These are phyloP conservation scores for Zoysia japonica DNA, from an alignment of 176 grass and related monocot species.

Conservation along the genomic window DNA sequence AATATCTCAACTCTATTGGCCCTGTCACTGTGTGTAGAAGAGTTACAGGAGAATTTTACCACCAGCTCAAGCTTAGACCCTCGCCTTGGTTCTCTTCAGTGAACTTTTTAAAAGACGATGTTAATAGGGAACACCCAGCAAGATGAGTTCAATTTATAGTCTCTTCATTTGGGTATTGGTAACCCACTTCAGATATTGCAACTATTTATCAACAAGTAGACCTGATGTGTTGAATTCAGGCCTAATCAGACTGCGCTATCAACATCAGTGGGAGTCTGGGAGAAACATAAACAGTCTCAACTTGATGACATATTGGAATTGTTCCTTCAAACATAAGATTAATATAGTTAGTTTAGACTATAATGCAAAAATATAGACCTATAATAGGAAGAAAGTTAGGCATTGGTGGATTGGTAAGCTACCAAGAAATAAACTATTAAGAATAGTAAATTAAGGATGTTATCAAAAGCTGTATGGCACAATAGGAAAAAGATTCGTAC, in stretches of 20 bases:
- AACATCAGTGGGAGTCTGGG: conserved; percentile 25
- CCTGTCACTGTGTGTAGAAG: neutral
- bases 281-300: conserved; percentile 21
- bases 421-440: conserved; percentile 14
- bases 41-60: conserved; percentile 32
- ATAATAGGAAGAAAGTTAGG: conserved; percentile 42
- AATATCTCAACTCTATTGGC: neutral
- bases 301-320: conserved; percentile 29
- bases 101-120: conserved; percentile 15
- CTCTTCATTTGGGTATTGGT: conserved; percentile 25
- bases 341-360: conserved; percentile 31
- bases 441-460: neutral
- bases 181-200: conserved; percentile 1
- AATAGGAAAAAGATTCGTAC: conserved; percentile 20
- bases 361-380: conserved; percentile 19
- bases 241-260: conserved; percentile 13
- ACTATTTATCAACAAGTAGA: conserved; percentile 31
- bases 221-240: conserved; percentile 25
- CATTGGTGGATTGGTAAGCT: conserved; percentile 31
- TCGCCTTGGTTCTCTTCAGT: neutral
- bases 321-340: conserved; percentile 9
- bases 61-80: conserved; percentile 18
- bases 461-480: conserved; percentile 19
- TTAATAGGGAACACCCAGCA: conserved; percentile 28
- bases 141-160: conserved; percentile 27